These are phyloP conservation scores for Lupinus albus DNA, from an alignment of 306 rosid species.

Conservation along the genomic window DNA sequence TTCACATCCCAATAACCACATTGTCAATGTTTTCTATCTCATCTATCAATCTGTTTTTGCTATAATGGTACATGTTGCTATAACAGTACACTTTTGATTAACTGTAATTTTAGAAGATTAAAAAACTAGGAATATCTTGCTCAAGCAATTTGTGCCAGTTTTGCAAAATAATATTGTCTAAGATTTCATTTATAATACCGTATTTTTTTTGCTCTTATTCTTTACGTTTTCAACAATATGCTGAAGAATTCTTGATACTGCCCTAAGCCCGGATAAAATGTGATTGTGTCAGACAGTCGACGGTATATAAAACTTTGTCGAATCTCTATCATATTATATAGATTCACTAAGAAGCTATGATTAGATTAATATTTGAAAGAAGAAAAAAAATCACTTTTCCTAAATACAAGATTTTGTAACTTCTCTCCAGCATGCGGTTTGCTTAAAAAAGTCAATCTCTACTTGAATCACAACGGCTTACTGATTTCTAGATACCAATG, in stretches of 20 bases:
- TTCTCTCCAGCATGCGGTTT: slow-evolving; percentile 11
- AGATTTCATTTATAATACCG: neutral
- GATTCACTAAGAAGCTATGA: neutral
- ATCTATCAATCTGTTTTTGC: neutral
- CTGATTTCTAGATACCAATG: neutral
- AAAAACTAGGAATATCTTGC: slow-evolving; percentile 8
- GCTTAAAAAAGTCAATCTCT: slow-evolving; percentile 9
- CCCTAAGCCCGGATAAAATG: too few species aligned
- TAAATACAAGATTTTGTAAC: neutral
- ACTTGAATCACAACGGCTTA: slow-evolving; percentile 23
- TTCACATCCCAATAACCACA: neutral
- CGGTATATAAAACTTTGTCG: too few species aligned
- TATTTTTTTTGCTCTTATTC: neutral
- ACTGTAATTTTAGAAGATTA: neutral
- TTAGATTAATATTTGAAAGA: slow-evolving; percentile 17
- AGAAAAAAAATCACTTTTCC: neutral
- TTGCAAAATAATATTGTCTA: neutral
- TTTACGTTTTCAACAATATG: neutral
- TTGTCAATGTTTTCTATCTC: neutral
- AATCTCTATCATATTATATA: too few species aligned
- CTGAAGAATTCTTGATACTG: too few species aligned
- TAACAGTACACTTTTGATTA: neutral
- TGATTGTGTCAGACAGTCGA: too few species aligned
- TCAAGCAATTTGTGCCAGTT: neutral
- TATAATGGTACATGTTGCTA: neutral